Percentiles rank a stretch among this genome's conserved stretches.
Evolutionary conservation across 768 basidiomycete genomes (phyloP).

Genomic region (Lentinula sp.): DNA sequence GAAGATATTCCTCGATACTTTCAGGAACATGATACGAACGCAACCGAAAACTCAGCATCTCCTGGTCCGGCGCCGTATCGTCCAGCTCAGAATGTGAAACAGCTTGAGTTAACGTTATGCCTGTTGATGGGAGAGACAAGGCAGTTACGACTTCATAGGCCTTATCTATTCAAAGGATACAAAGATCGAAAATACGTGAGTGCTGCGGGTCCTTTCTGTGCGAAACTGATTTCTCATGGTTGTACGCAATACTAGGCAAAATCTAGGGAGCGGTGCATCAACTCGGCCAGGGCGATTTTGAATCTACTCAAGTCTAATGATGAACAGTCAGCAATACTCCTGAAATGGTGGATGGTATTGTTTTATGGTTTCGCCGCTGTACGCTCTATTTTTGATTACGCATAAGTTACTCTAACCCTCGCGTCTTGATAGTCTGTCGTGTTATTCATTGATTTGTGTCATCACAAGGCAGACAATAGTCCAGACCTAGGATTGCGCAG

Average conservation of each 20-base stretch:
- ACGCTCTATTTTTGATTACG: not conserved
- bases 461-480: conserved; percentile 12
- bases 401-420: no score
- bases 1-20: conserved; percentile 13
- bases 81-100: conserved; percentile 10
- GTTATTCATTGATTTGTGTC: conserved; percentile 20
- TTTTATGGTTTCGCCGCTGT: conserved; percentile 20
- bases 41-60: not conserved
- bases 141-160: conserved; percentile 17
- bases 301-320: conserved; percentile 15
- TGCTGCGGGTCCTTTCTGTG: not conserved
- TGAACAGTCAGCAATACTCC: conserved; percentile 15
- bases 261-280: conserved; percentile 19
- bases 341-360: conserved; percentile 19
- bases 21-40: not conserved
- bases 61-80: not conserved
- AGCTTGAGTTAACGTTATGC: conserved; percentile 15
- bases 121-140: conserved; percentile 20
- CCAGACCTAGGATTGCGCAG: conserved; percentile 12
- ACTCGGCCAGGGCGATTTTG: conserved; percentile 16
- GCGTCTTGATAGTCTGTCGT: conserved; percentile 15
- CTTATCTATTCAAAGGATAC: conserved; percentile 19
- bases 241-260: conserved; percentile 9
- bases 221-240: not conserved
- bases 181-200: conserved; percentile 18